Conservation (phyloP, 2,329 filamentous ascomycete species). For the Monosporascus sp. region DNA sequence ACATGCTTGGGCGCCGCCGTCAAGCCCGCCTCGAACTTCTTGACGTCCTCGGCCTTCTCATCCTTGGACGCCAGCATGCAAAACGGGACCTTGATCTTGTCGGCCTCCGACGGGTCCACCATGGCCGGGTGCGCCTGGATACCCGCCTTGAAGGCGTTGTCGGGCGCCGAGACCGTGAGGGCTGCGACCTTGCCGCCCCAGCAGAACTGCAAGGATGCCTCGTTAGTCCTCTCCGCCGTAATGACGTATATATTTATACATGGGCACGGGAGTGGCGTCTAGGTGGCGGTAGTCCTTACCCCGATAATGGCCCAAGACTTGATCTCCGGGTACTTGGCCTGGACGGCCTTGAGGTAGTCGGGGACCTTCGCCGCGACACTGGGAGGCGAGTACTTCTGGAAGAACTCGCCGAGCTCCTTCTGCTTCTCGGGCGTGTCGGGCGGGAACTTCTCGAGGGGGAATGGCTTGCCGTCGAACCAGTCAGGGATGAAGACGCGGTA, state of each 20-base stretch:
- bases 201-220: conserved; percentile 43
- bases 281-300: conserved; percentile 34
- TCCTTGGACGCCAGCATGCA: conserved; percentile 62
- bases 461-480: conserved; percentile 75
- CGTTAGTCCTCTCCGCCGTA: too few relatives aligned
- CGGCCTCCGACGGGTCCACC: conserved; percentile 58
- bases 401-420: conserved; percentile 53
- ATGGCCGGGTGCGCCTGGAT: conserved; percentile 56
- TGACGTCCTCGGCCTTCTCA: conserved; percentile 50
- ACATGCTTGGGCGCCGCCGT: conserved; percentile 49
- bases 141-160: conserved; percentile 51
- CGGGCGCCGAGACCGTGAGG: conserved; percentile 42
- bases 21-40: conserved; percentile 51
- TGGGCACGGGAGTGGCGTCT: too few relatives aligned
- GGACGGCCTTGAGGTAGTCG: conserved; percentile 48
- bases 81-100: conserved; percentile 55
- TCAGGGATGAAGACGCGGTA: conserved; percentile 90
- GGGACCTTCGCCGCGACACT: conserved; percentile 46
- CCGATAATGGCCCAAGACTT: conserved; percentile 58
- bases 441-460: conserved; percentile 54
- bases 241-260: too few relatives aligned
- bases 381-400: conserved; percentile 44
- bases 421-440: conserved; percentile 60
- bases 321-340: conserved; percentile 48
- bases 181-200: conserved; percentile 67